These are phyloP conservation scores for Priceomyces melissophilus DNA, from an alignment of 805 yeast genomes.

Conservation along the genomic window DNA sequence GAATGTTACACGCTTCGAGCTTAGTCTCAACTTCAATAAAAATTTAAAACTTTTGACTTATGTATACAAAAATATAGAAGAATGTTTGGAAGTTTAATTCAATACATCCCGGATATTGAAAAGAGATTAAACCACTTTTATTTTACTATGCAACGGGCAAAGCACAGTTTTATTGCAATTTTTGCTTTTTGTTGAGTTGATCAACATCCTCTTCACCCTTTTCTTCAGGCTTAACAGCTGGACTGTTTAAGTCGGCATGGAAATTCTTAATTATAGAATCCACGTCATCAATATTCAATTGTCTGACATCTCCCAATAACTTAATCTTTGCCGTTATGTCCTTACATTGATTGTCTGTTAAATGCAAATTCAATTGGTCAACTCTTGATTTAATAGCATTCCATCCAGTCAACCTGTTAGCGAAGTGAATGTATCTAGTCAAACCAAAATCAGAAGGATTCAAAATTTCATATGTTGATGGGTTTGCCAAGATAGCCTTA, in stretches of 20 bases:
- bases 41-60: too few relatives aligned
- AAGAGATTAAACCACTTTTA: not conserved
- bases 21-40: too few relatives aligned
- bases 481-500: constrained; percentile 59
- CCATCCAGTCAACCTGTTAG: constrained; percentile 62
- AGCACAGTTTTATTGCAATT: constrained; percentile 9
- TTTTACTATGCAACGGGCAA: constrained; percentile 1
- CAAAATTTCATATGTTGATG: constrained; percentile 59
- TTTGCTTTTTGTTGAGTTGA: constrained; percentile 32
- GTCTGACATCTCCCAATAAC: constrained; percentile 58
- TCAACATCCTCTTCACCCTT: constrained; percentile 24
- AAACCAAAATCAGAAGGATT: constrained; percentile 58
- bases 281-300: constrained; percentile 57
- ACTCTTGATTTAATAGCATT: constrained; percentile 60
- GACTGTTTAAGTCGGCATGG: constrained; percentile 43
- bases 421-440: constrained; percentile 59
- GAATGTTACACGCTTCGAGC: not conserved
- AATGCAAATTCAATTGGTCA: constrained; percentile 54
- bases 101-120: too few relatives aligned
- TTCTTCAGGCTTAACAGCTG: constrained; percentile 21
- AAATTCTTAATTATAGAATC: constrained; percentile 56
- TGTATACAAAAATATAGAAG: too few relatives aligned
- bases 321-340: constrained; percentile 54
- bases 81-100: too few relatives aligned
- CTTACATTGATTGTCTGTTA: constrained; percentile 56